Percentiles rank a stretch among this genome's conserved stretches.
Conservation (phyloP, 139 green algal genomes). For the Chlorella sp. region DNA sequence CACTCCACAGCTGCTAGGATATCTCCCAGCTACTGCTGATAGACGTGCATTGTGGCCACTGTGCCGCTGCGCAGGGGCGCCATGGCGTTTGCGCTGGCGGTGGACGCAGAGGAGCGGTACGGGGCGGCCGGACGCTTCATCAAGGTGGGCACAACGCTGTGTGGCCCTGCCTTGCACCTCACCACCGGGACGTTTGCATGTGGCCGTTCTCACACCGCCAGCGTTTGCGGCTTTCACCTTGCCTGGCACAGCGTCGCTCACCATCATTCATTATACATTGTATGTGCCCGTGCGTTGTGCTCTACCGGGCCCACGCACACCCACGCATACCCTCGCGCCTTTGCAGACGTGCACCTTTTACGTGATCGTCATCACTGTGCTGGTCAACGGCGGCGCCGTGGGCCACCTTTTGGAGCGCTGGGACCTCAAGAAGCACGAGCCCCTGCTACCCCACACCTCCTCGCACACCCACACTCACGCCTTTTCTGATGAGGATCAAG, state of each 20-base stretch:
- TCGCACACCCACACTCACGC: no score
- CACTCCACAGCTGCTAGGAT: no score
- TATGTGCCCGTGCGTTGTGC: no score
- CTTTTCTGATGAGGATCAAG: no score
- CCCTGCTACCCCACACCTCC: no score
- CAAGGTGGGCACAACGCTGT: background rate
- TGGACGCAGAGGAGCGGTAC: constrained; percentile 34
- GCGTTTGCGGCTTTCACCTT: background rate
- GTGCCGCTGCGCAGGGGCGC: constrained; percentile 21
- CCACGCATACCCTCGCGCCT: background rate
- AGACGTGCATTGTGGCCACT: no score
- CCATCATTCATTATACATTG: no score
- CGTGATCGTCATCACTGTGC: constrained; percentile 50
- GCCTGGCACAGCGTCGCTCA: background rate
- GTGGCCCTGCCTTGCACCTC: background rate
- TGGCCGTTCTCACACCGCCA: background rate
- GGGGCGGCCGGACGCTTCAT: constrained; percentile 31
- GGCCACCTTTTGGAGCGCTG: constrained; percentile 23
- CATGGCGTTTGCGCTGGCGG: constrained; percentile 57
- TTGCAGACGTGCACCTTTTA: constrained; percentile 44
- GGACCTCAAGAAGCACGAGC: constrained; percentile 8
- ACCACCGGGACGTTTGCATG: background rate
- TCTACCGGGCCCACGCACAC: background rate
- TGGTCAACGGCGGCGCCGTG: constrained; percentile 46
- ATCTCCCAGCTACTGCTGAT: no score